These are phyloP conservation scores for Sclerotinia borealis DNA, from an alignment of 2,329 filamentous ascomycete genomes.

Conservation along the genomic window DNA sequence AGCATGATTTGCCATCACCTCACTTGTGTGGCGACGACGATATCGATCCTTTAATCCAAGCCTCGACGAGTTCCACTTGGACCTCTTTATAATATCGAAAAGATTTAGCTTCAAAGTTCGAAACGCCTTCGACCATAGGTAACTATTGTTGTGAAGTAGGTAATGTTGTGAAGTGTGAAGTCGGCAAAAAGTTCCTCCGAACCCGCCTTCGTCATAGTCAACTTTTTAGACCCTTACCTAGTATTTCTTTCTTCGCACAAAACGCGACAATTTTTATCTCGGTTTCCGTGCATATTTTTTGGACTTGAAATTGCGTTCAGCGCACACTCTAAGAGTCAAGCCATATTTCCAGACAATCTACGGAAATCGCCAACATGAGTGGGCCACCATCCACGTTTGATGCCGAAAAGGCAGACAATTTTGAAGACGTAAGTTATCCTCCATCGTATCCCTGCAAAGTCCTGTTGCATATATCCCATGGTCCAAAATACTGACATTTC, in stretches of 20 bases:
- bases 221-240: not conserved
- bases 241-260: not conserved
- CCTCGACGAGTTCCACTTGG: no score
- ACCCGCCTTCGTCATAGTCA: slow-evolving; percentile 7
- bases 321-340: not conserved
- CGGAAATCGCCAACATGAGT: slow-evolving; percentile 15
- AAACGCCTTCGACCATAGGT: no score
- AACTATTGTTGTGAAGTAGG: not conserved
- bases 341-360: no score
- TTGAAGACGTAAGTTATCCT: slow-evolving; percentile 53
- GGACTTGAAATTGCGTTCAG: not conserved
- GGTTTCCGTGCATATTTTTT: not conserved
- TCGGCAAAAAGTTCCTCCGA: slow-evolving; percentile 4
- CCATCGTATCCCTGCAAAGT: not conserved
- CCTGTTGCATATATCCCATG: slow-evolving; percentile 9
- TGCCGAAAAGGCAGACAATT: slow-evolving; percentile 60
- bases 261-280: not conserved
- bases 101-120: no score
- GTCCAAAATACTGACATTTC: slow-evolving; percentile 16
- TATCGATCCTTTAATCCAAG: no score
- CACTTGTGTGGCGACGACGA: no score
- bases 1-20: no score
- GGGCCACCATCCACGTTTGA: slow-evolving; percentile 39
- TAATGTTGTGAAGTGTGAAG: not conserved
- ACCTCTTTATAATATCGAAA: no score